Evolutionary conservation across 2,329 filamentous ascomycete genomes (phyloP).

Genomic region (Cladosporium sp.): DNA sequence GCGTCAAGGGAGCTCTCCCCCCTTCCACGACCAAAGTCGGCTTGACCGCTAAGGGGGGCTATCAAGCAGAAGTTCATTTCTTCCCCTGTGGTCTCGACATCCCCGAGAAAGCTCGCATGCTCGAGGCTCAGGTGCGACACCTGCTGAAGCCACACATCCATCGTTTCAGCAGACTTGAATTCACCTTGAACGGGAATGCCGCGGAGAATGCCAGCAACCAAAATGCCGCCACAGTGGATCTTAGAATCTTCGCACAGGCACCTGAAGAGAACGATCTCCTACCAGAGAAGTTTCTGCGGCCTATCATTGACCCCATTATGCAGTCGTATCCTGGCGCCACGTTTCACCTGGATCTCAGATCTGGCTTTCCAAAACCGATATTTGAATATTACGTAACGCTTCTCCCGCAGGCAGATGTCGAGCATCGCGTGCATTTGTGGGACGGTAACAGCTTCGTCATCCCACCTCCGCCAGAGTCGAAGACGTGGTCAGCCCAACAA

Average conservation of each 20-base stretch:
- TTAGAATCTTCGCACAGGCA: constrained; percentile 36
- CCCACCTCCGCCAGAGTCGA: constrained; percentile 27
- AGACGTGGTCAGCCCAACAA: constrained; percentile 30
- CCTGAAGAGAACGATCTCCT: constrained; percentile 21
- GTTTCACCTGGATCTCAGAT: constrained; percentile 29
- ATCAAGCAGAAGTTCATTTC: constrained; percentile 42
- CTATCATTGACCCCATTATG: constrained; percentile 41
- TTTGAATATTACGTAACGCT: constrained; percentile 39
- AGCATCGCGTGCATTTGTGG: constrained; percentile 25
- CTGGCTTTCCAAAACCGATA: constrained; percentile 36
- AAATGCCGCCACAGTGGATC: constrained; percentile 44
- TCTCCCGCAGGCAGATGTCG: constrained; percentile 24
- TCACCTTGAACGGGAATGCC: constrained; percentile 39
- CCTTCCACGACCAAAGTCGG: constrained; percentile 48
- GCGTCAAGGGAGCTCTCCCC: constrained; percentile 39
- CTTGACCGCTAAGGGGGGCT: constrained; percentile 42
- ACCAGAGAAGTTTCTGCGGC: constrained; percentile 29
- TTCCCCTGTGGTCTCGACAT: constrained; percentile 43
- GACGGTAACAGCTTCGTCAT: constrained; percentile 29
- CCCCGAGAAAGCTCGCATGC: constrained; percentile 41
- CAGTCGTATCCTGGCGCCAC: constrained; percentile 29
- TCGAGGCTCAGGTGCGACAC: constrained; percentile 40
- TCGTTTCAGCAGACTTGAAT: constrained; percentile 32
- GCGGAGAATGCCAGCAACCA: constrained; percentile 37
- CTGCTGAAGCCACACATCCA: constrained; percentile 31